Evolutionary conservation across 257 asterid genomes (phyloP).

Genomic region (Nemophila menziesii): DNA sequence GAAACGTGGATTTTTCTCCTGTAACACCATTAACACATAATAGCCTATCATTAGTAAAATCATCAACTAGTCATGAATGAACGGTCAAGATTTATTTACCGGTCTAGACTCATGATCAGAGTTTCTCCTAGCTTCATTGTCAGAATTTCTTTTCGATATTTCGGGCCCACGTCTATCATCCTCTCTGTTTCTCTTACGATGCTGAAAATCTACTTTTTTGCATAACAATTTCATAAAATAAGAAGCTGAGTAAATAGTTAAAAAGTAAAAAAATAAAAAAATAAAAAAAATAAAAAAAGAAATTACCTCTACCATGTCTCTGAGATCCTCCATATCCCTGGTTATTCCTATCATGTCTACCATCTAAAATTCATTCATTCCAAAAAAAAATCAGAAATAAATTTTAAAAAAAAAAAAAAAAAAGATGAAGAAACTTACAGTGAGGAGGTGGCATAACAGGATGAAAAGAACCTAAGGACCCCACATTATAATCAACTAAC

Average conservation of each 20-base stretch:
- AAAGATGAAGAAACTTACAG: constrained; percentile 38
- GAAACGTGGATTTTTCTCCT: constrained; percentile 93
- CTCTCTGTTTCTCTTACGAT: constrained; percentile 66
- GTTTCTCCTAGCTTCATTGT: constrained; percentile 55
- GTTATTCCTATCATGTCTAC: constrained; percentile 65
- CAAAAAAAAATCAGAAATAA: too few species aligned
- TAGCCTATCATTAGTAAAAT: not conserved
- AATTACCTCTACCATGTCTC: constrained; percentile 71
- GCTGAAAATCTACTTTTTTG: constrained; percentile 36
- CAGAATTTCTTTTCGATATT: constrained; percentile 58
- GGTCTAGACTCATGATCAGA: constrained; percentile 76
- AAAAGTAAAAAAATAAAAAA: constrained; percentile 1
- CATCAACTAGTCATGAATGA: not conserved
- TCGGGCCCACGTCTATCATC: constrained; percentile 67
- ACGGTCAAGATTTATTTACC: constrained; percentile 20
- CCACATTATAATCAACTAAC: constrained; percentile 85
- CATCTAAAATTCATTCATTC: constrained; percentile 47
- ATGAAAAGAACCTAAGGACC: constrained; percentile 60
- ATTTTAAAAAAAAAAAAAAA: not conserved
- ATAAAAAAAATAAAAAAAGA: too few species aligned
- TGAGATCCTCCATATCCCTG: constrained; percentile 65
- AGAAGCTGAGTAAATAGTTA: not conserved
- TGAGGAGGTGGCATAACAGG: constrained; percentile 43
- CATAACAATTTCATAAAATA: constrained; percentile 10
- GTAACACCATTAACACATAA: constrained; percentile 11